Evolutionary conservation across 441 rosid species (phyloP), one percentile per base, ranked within the genome.

Genomic region (Adansonia rubrostipa): DNA sequence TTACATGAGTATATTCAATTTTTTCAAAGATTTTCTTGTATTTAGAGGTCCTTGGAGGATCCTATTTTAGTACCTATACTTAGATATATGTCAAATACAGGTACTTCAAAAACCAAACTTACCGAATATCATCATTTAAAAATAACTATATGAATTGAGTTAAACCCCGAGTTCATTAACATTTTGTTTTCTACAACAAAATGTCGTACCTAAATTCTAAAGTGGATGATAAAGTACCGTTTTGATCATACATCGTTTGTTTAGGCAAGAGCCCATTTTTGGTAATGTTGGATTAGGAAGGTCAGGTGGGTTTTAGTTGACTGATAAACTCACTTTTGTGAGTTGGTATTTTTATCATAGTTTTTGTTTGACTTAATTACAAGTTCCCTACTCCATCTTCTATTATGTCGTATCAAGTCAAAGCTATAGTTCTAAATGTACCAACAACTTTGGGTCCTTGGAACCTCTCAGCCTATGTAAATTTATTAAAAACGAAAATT

Each of bases 241-340:
- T 57, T n/a, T 24, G 24, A 57, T 14, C 2, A 44, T 15, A 36
- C 15, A 11, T 70, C 1, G 7, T 45, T 61, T 69, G 45, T 60
- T 61, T 74, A 74, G 77, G 77, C 68, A 14, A 20, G 1, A 13
- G 20, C 7, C 53, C 63, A 36, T 5, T 65, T 44, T 76, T 66
- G 51, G 19, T 5, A 44, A 15, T 62, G 63, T 54, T 81, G 78
- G 80, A 75, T 76, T 71, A 79, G 74, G 69, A 60, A 33, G 71
- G 20, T 14, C 40, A 60, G 24, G 80, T 78, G 73, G 84, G 28
- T 11, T 73, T 73, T 73, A 22, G 66, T 79, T 71, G 80, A 82
- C 67, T 50, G 42, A 62, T 54, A 33, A 28, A 50, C 33, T 9
- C 42, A 56, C 78, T 75, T 58, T 50, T 56, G 9, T 58, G 71